These are phyloP conservation scores for Taiozyma sp. DNA, from an alignment of 1,139 yeast species.

Conservation along the genomic window DNA sequence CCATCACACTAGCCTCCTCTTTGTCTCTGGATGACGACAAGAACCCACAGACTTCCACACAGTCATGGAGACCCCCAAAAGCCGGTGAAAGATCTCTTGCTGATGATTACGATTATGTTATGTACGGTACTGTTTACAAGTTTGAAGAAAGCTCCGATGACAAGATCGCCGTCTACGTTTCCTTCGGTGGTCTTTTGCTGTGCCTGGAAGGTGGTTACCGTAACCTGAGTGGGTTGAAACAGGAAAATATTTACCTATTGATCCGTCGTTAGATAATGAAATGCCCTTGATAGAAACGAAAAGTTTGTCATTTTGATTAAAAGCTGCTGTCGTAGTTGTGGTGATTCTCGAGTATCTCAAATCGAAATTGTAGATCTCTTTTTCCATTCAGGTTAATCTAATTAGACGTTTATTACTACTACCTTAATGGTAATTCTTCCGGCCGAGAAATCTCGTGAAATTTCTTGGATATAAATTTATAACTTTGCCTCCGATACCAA, in stretches of 20 bases:
- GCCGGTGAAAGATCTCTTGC: constrained; percentile 82
- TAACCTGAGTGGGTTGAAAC: constrained; percentile 82
- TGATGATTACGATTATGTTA: constrained; percentile 96
- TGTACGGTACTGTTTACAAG: constrained; percentile 97
- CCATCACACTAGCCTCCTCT: constrained; percentile 84
- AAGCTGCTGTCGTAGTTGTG: no score
- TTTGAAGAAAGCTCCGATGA: constrained; percentile 84
- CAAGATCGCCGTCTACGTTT: constrained; percentile 75
- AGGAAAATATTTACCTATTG: constrained; percentile 87
- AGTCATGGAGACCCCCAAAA: constrained; percentile 88
- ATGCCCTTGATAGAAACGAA: background rate
- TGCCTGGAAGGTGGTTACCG: constrained; percentile 95
- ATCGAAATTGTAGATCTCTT: background rate
- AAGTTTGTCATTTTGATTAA: background rate
- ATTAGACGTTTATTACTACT: no score
- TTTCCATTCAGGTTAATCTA: no score
- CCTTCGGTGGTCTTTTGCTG: constrained; percentile 93
- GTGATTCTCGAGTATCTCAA: no score
- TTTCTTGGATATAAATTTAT: no score
- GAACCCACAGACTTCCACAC: constrained; percentile 34
- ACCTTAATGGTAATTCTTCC: no score
- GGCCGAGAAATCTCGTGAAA: no score
- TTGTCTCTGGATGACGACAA: constrained; percentile 58
- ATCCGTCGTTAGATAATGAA: constrained; percentile 47
- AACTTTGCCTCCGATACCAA: no score